phyloP scores from a whole-genome alignment of 768 basidiomycete species.

The Tubosaeta brunneosetosa region DNA sequence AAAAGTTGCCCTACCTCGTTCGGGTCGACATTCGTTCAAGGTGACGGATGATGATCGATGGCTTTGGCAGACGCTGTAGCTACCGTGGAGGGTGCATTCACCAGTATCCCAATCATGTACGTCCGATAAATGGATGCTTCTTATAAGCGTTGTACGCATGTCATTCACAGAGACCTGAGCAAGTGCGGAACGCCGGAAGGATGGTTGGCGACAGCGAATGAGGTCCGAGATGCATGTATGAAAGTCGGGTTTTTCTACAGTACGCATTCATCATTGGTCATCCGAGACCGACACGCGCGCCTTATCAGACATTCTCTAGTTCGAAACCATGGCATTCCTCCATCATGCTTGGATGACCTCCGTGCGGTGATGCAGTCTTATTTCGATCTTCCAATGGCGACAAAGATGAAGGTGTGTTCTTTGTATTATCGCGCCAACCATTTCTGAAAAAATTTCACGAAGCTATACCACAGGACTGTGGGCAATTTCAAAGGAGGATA shows the following conservation, averaged over 20 bases:
- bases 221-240: conserved; percentile 72
- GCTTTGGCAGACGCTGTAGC: background rate
- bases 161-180: conserved; percentile 16
- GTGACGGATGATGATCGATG: background rate
- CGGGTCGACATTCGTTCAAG: background rate
- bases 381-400: conserved; percentile 58
- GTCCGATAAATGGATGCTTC: conserved; percentile 4
- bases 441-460: background rate
- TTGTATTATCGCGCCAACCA: background rate
- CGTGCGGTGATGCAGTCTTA: conserved; percentile 52
- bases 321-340: conserved; percentile 69
- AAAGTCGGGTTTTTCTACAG: conserved; percentile 85
- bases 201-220: conserved; percentile 44
- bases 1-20: too few species aligned
- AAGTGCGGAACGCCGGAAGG: conserved; percentile 22
- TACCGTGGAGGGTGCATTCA: background rate
- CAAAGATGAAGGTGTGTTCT: conserved; percentile 57
- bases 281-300: background rate
- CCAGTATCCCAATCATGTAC: conserved; percentile 10
- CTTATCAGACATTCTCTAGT: conserved; percentile 38
- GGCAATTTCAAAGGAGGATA: conserved; percentile 79
- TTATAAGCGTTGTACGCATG: background rate
- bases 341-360: conserved; percentile 41
- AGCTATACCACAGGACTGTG: conserved; percentile 67
- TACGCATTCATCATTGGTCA: conserved; percentile 28